Evolutionary conservation across 768 basidiomycete genomes (phyloP).

Genomic region (Amanita brunnescens): DNA sequence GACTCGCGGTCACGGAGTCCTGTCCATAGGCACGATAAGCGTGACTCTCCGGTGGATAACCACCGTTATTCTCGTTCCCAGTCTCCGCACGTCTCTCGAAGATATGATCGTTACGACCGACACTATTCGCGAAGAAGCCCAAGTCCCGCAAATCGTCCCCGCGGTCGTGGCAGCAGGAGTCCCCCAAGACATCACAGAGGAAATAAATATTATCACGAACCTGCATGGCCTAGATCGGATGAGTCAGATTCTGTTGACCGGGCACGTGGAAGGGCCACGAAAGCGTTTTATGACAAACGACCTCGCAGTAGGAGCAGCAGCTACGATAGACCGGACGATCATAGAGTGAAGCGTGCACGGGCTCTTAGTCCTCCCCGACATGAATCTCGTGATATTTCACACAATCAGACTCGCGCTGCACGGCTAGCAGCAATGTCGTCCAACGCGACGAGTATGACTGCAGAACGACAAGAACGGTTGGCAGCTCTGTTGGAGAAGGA

Average conservation of each 20-base stretch:
- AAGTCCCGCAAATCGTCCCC: slow-evolving; percentile 25
- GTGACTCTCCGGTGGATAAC: neutral
- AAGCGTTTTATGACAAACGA: slow-evolving; percentile 28
- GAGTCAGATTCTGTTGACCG: slow-evolving; percentile 37
- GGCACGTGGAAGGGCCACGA: slow-evolving; percentile 17
- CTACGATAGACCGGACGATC: slow-evolving; percentile 15
- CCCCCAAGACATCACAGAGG: slow-evolving; percentile 19
- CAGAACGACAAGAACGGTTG: slow-evolving; percentile 66
- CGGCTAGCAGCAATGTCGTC: slow-evolving; percentile 87
- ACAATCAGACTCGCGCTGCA: slow-evolving; percentile 40
- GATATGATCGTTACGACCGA: slow-evolving; percentile 20
- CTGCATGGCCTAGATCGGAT: slow-evolving; percentile 40
- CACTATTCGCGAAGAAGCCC: slow-evolving; percentile 17
- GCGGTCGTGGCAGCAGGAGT: slow-evolving; percentile 21
- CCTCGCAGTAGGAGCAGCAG: slow-evolving; percentile 28
- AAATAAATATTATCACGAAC: slow-evolving; percentile 23
- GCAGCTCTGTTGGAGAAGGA: slow-evolving; percentile 64
- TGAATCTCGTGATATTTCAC: slow-evolving; percentile 15
- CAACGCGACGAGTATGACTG: slow-evolving; percentile 58
- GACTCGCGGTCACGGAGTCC: slow-evolving; percentile 38
- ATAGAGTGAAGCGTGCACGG: slow-evolving; percentile 42
- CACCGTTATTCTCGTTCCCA: slow-evolving; percentile 27
- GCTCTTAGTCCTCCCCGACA: slow-evolving; percentile 33
- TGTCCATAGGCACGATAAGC: neutral
- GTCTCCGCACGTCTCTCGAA: slow-evolving; percentile 29